These are phyloP conservation scores for Phaeolepiota aurea DNA, from an alignment of 768 basidiomycete genomes.

Conservation along the genomic window DNA sequence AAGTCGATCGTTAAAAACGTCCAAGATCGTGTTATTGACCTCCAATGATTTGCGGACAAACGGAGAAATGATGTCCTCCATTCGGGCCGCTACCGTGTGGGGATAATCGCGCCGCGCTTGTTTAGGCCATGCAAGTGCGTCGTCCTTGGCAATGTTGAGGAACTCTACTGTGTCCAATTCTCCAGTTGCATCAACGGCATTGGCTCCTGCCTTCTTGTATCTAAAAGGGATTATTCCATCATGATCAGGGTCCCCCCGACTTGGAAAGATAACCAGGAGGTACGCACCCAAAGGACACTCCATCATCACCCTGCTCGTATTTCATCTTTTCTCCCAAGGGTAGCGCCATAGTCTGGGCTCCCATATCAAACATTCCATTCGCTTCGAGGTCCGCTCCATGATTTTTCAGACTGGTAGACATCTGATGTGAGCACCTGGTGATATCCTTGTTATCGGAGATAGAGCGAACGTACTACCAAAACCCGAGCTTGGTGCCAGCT, in stretches of 20 bases:
- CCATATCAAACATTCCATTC: conserved; percentile 46
- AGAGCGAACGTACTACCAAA: conserved; percentile 50
- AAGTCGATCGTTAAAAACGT: conserved; percentile 46
- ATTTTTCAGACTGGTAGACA: conserved; percentile 37
- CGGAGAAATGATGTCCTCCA: conserved; percentile 38
- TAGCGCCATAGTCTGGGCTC: conserved; percentile 43
- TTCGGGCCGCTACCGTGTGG: conserved; percentile 35
- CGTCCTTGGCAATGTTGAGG: conserved; percentile 62
- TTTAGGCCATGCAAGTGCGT: conserved; percentile 50
- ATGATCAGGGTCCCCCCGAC: neutral
- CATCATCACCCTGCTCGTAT: conserved; percentile 47
- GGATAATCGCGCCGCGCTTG: conserved; percentile 52
- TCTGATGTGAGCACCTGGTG: neutral
- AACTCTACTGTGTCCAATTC: conserved; percentile 51
- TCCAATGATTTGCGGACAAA: conserved; percentile 51
- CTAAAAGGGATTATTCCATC: conserved; percentile 12
- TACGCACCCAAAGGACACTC: conserved; percentile 16
- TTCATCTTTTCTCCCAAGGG: conserved; percentile 50
- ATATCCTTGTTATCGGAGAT: neutral
- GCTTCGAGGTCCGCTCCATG: conserved; percentile 43
- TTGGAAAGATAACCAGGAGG: neutral
- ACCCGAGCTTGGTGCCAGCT: conserved; percentile 50
- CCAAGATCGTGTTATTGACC: conserved; percentile 43
- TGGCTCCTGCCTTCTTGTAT: conserved; percentile 57
- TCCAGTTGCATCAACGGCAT: conserved; percentile 53